Evolutionary conservation across 495 filamentous ascomycete genomes (phyloP), one percentile per base, ranked within the genome.

Genomic region (Aspergillus sclerotioniger): DNA sequence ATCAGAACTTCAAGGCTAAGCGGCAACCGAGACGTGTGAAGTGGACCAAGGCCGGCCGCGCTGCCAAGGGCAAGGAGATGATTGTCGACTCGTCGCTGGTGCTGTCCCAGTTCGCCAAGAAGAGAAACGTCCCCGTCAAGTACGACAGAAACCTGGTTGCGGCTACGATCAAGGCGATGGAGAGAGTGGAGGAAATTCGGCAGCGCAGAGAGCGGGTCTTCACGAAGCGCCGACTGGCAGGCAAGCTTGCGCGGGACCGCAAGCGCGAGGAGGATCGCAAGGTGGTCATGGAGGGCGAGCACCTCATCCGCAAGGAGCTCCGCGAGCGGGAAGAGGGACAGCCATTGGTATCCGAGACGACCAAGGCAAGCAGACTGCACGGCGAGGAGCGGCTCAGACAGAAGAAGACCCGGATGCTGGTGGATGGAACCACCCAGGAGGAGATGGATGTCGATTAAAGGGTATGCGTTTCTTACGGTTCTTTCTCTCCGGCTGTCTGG

Each of bases 1-100:
- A 96, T 76, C 90, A 92, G 79, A 95, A 95, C 80, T 96, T 97
- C 85, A 96, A 96, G 79, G 96, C 96, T 91, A 96, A 97, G 86
- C 86, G 94, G 62, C 87, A 88, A 64, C 85, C 86, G n/a, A 78
- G 86, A 65, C 87, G 87, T 74, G 81, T 96, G 68, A 90, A 89
- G 73, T 96, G 90, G 91, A 96, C 91, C 51, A 92, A 92, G 80
- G 73, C 70, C 51, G 66, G 73, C 62, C 87, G 91, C 73, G 87
- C 89, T 71, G 84, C 86, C 49, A 82, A 82, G 58, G 90, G 89
- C 68, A 91, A 92, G 73, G 90, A 96, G 74, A 92, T 96, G 88
- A 87, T 89, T 61, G 92, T 98, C 73, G 94, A 99, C 82, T 86
- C 82, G 58, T 95, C 93, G 6, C 87, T 99, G 52, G 83, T 89